Evolutionary conservation across 306 rosid species (phyloP).

Genomic region (Quercus engelmannii): DNA sequence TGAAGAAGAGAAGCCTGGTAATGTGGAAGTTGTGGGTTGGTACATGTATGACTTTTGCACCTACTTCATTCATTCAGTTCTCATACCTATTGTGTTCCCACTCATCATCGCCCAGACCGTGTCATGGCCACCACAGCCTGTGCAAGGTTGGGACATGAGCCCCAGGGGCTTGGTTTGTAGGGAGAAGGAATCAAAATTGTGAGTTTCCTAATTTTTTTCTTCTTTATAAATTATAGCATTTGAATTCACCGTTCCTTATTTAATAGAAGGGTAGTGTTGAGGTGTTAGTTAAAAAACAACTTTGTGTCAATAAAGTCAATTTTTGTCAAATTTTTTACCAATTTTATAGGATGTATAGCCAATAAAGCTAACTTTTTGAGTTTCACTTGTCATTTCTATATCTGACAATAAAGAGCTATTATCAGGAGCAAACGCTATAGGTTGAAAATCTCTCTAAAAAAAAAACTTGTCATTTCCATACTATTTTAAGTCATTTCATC

Average conservation of each 20-base stretch:
- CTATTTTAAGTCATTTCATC: no score
- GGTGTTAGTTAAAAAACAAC: no score
- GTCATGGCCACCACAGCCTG: slow-evolving; percentile 23
- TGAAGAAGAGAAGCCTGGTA: slow-evolving; percentile 48
- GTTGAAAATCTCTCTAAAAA: no score
- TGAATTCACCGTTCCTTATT: neutral
- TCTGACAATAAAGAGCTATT: no score
- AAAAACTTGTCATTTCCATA: no score
- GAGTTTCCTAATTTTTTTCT: slow-evolving; percentile 18
- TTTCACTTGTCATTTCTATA: no score
- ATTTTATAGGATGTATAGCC: no score
- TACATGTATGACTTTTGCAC: slow-evolving; percentile 70
- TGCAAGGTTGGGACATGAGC: slow-evolving; percentile 24
- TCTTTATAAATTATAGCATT: neutral
- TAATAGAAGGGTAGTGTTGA: no score
- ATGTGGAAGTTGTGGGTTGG: slow-evolving; percentile 74
- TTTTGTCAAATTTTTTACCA: no score
- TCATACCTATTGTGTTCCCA: slow-evolving; percentile 79
- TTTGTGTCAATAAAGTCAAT: no score
- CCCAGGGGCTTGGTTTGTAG: slow-evolving; percentile 36
- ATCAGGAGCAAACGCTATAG: fast-evolving
- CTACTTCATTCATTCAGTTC: slow-evolving; percentile 56
- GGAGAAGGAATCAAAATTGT: slow-evolving; percentile 57
- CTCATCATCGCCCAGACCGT: slow-evolving; percentile 70
- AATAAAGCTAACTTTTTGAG: no score